phyloP scores from a whole-genome alignment of 345 rosid genomes.

The Salix viminalis region DNA sequence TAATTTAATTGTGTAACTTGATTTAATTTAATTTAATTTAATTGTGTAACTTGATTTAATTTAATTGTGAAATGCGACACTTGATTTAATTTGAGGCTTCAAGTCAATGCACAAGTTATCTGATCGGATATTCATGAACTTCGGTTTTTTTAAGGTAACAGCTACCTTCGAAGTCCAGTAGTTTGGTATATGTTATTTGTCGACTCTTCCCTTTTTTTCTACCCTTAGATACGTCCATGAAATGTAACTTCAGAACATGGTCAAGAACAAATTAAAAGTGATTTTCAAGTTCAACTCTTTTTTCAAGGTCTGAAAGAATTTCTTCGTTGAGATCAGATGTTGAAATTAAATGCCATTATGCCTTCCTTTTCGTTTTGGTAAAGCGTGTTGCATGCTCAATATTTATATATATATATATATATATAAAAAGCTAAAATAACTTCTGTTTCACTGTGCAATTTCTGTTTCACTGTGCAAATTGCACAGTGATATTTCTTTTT shows the following conservation, averaged over 20 bases:
- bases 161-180: background rate
- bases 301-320: background rate
- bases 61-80: background rate
- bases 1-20: background rate
- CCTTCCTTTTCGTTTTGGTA: background rate
- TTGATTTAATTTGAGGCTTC: background rate
- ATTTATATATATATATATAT: too few relatives aligned
- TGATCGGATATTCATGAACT: background rate
- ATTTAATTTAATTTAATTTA: background rate
- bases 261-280: background rate
- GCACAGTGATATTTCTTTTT: too few relatives aligned
- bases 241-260: background rate
- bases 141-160: background rate
- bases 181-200: background rate
- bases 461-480: too few relatives aligned
- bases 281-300: background rate
- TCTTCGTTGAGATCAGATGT: background rate
- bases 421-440: too few relatives aligned
- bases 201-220: background rate
- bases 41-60: background rate
- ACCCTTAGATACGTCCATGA: background rate
- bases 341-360: background rate
- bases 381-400: background rate
- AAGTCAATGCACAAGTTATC: background rate
- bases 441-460: too few relatives aligned